Evolutionary conservation across 2,329 filamentous ascomycete genomes (phyloP), one percentile per base, ranked within the genome.

Genomic region (Leptographium radiaticola): DNA sequence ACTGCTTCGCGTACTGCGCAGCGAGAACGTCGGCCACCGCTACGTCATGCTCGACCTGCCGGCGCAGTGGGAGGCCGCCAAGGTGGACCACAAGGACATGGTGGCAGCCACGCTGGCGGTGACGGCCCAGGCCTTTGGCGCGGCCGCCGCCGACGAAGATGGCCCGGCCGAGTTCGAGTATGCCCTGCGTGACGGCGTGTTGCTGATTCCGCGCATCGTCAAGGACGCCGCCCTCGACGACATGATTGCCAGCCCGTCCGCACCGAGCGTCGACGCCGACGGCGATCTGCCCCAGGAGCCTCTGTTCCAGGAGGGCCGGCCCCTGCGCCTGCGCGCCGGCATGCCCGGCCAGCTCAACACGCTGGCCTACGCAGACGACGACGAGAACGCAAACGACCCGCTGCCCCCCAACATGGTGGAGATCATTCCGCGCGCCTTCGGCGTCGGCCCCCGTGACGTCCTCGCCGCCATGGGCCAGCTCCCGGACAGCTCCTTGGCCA

Each of bases 241-340:
- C 25, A 64, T 69, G 13, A 69, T 75, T 15, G 67, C 73, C 57
- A 64, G 67, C n/a, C 65, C 71, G 56, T 72, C 68, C 2, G 68
- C 69, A 45, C 64, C 66, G 49, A n/a, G 10, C 25, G 20, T 6
- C n/a, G 7, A 16, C 7, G n/a, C 30, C 12, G 16, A 10, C 12
- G 12, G 12, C 6, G 2, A 7, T 30, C 16, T 2, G 13, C 39
- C 20, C 4, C 61, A 70, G 6, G 67, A 71, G 53, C 61, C 66
- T 0, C 65, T 67, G 11, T 63, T 66, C 68, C 0, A 66, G 30
- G 8, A 6, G 2, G 25, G 43, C 16, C 64, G 0, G 57, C 66
- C 1, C 68, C 68, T 8, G 67, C 66, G 46, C 2, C 30, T 33
- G 30, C 7, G 8, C 6, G 46, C 15, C 10, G 30, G 12, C 30